phyloP scores from a whole-genome alignment of 2,329 filamentous ascomycete genomes.

The Sporothrix luriei region DNA sequence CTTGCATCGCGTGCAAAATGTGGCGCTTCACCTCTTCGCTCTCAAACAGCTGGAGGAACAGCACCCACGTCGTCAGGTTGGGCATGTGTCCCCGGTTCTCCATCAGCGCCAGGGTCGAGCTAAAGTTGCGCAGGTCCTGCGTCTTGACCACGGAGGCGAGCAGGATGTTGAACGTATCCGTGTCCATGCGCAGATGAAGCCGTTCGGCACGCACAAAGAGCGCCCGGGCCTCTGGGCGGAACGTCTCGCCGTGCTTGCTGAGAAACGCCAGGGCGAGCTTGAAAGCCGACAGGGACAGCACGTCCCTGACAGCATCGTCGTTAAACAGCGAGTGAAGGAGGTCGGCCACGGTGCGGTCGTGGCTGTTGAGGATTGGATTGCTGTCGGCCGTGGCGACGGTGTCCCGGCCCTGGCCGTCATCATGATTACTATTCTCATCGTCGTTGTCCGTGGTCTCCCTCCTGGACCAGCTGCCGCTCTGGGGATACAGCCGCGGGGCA shows the following conservation, averaged over 20 bases:
- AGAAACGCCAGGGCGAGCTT: conserved; percentile 52
- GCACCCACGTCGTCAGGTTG: conserved; percentile 52
- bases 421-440: neutral
- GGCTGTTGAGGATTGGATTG: conserved; percentile 24
- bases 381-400: conserved; percentile 8
- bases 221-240: conserved; percentile 38
- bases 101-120: conserved; percentile 49
- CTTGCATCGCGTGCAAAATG: conserved; percentile 52
- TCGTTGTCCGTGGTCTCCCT: neutral
- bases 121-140: conserved; percentile 50
- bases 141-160: conserved; percentile 47
- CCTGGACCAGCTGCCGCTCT: conserved; percentile 22
- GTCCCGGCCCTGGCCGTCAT: conserved; percentile 24
- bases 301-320: conserved; percentile 42
- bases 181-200: conserved; percentile 49
- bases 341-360: conserved; percentile 46
- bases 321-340: conserved; percentile 48
- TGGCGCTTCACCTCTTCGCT: conserved; percentile 58
- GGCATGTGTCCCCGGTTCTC: conserved; percentile 45
- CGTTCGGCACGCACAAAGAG: conserved; percentile 47
- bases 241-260: conserved; percentile 38
- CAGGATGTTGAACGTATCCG: conserved; percentile 53
- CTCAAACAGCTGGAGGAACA: conserved; percentile 58
- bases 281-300: conserved; percentile 47
- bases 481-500: conserved; percentile 44